Base-by-base conservation (phyloP, 1,139 yeast genomes). In the Sugiyamaella sp. region DNA sequence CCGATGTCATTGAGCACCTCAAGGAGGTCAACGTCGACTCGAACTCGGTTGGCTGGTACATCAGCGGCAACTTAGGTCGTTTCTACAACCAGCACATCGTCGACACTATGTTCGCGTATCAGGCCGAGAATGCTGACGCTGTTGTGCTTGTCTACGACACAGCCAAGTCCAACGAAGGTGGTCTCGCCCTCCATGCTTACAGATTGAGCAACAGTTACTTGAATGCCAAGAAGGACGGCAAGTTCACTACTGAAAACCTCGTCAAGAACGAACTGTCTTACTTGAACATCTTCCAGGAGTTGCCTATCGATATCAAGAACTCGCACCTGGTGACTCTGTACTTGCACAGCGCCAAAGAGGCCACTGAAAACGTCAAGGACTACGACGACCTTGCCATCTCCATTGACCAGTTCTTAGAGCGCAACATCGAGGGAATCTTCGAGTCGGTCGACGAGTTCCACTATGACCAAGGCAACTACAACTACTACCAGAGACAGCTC, bases 11-110 rank as follows among this genome's bases (percentile, higher is more conserved):
- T 61, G 80, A 80, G 51, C 80, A 81, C 57, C 78, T 88, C 62
- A 81, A 79, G 64, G 79, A 77, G 56, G 80, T 84, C 60, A 86
- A 86, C 48, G 78, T 81, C 58, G 95, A 91, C 47, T 78, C 84
- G 49, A 89, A 85, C 68, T 79, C 85, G 61, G 81, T 85, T 61
- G 97, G 97, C 35, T 89, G 91, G 91, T 89, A 86, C 73, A 82
- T 87, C 66, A 78, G 87, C 49, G 79, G 90, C 33, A 67, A 78
- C 52, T 79, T 86, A 44, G 95, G 95, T 49, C 60, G 63, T 44
- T 84, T 84, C 67, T 80, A 84, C 63, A 83, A 85, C 58, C 81
- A 81, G 57, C 80, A 80, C 57, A 75, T 85, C 56, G 78, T 86
- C 45, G 95, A 86, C 62, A 79, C 84, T 44, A 76, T 88, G 72